phyloP scores from a whole-genome alignment of 495 filamentous ascomycete species.

The Xylaria nigripes region DNA sequence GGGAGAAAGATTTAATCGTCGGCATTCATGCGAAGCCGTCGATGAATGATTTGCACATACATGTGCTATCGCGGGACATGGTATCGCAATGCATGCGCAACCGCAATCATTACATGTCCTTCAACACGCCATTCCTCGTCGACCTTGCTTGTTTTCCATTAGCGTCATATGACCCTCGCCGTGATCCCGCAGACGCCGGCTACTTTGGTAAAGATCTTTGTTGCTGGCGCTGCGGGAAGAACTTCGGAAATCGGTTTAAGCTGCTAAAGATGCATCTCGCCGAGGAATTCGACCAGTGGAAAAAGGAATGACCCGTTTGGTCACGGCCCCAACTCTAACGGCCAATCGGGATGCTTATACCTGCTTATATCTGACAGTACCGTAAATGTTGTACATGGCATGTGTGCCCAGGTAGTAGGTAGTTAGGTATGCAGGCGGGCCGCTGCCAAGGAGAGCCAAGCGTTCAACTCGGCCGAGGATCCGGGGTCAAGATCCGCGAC shows the following conservation, averaged over 20 bases:
- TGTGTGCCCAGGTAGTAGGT: neutral
- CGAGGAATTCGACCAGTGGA: constrained; percentile 78
- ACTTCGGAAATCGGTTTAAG: constrained; percentile 64
- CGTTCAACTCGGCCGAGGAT: neutral
- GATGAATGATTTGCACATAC: constrained; percentile 89
- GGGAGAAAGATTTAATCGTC: constrained; percentile 63
- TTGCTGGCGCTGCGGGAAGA: constrained; percentile 79
- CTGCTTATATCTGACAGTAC: neutral
- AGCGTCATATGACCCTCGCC: constrained; percentile 48
- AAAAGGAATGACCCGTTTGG: constrained; percentile 42
- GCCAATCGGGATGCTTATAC: neutral
- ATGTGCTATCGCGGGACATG: constrained; percentile 72
- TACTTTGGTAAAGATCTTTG: constrained; percentile 55
- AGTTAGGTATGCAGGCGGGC: neutral
- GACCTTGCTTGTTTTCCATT: constrained; percentile 75
- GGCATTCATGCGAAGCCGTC: constrained; percentile 83
- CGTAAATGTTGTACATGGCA: neutral
- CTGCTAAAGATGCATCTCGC: constrained; percentile 72
- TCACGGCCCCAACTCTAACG: neutral
- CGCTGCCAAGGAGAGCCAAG: neutral
- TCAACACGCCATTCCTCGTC: constrained; percentile 82
- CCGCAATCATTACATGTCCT: constrained; percentile 86
- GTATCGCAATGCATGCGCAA: constrained; percentile 63
- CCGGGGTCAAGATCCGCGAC: neutral
- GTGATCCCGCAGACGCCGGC: constrained; percentile 44